Conservation (phyloP, 1,284 basidiomycete genomes). For the Rhodotorula sp. region DNA sequence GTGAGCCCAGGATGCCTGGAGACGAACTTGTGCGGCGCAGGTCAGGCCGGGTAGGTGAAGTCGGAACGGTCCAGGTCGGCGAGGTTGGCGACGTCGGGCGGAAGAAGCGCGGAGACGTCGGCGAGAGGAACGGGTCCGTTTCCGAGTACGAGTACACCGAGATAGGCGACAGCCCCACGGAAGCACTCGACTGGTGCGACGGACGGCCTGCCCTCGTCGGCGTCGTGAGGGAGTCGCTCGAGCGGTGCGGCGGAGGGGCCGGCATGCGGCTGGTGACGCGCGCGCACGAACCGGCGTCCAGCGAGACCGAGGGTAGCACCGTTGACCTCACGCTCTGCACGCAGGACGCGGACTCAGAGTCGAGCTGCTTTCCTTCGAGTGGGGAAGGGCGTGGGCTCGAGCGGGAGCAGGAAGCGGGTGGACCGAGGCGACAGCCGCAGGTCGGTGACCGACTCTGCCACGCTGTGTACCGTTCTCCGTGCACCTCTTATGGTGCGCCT, state of each 20-base stretch:
- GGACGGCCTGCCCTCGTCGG: neutral
- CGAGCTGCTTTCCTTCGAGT: no score
- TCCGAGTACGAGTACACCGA: conserved; percentile 11
- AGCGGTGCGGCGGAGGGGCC: neutral
- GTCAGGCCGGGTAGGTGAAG: neutral
- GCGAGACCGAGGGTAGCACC: no score
- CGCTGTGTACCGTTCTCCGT: no score
- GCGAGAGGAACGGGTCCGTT: conserved; percentile 12
- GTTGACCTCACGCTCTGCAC: no score
- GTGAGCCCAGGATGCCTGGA: neutral
- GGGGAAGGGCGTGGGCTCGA: no score
- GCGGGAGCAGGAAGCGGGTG: no score
- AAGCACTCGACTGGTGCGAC: neutral
- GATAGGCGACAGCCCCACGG: conserved; percentile 10
- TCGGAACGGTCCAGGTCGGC: neutral
- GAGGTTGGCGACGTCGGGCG: neutral
- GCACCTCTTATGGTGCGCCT: no score
- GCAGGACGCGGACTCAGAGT: no score
- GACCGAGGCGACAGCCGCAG: no score
- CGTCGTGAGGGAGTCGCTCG: neutral
- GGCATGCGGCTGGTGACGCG: no score
- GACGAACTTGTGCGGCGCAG: neutral
- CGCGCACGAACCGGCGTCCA: no score
- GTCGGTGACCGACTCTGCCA: no score
- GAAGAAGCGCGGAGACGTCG: neutral